Evolutionary conservation across 805 yeast species (phyloP).

Genomic region (Tetrapisispora nanseiensis): DNA sequence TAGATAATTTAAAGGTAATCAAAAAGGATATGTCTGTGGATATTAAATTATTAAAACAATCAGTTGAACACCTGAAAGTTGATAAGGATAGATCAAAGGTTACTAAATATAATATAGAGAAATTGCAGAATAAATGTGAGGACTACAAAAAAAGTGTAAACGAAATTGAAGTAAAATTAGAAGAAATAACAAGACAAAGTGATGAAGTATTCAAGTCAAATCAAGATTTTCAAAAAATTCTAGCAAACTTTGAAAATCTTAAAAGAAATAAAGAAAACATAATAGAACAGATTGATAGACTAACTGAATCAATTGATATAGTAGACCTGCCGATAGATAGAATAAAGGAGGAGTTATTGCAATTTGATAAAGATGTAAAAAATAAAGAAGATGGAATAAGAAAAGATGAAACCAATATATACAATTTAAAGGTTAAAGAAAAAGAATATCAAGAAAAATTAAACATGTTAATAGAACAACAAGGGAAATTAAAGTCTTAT

Average conservation of each 20-base stretch:
- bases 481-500: conserved; percentile 47
- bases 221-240: conserved; percentile 67
- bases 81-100: conserved; percentile 67
- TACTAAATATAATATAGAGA: conserved; percentile 39
- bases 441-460: conserved; percentile 26
- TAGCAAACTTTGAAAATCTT: conserved; percentile 54
- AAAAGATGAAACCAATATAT: conserved; percentile 17
- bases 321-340: conserved; percentile 29
- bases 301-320: conserved; percentile 25
- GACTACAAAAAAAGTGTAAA: conserved; percentile 40
- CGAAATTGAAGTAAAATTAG: conserved; percentile 40
- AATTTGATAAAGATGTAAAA: conserved; percentile 8
- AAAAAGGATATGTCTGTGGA: conserved; percentile 72
- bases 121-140: conserved; percentile 37
- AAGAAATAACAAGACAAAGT: conserved; percentile 45
- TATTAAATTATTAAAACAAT: conserved; percentile 64
- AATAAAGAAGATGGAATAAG: conserved; percentile 25
- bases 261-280: conserved; percentile 38
- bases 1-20: conserved; percentile 66
- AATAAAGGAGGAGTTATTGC: conserved; percentile 19
- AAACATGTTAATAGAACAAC: conserved; percentile 34
- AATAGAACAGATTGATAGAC: conserved; percentile 41
- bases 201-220: conserved; percentile 61
- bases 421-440: conserved; percentile 17
- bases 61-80: conserved; percentile 62